Base-by-base conservation (phyloP, 73 alveolate species). In the Urostyla sp. region DNA sequence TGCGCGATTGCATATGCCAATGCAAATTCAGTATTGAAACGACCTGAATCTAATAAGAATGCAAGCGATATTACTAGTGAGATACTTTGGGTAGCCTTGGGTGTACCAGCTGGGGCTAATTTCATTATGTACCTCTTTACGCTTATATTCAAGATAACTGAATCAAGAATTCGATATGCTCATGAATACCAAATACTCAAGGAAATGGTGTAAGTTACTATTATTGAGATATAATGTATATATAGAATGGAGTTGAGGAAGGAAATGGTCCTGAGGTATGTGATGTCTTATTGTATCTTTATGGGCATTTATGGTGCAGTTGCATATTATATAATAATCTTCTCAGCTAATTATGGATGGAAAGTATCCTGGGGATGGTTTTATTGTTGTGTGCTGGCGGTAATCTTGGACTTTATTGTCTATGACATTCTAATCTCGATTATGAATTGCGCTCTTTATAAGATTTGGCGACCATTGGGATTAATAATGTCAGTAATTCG, bases 321-420 rank as follows among this genome's bases (percentile, higher is more conserved):
- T 20, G 73, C 63, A 16, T 58, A 72, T 69, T 84, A 84, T 60
- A 66, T 84, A n/a, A 75, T 84, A 36, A 43, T 48, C 49, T 84
- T 84, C 61, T 59, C 84, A 0, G 76, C 92, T 7, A 49, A 24
- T 0, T 74, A 52, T 43, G 92, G 92, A 54, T 84, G 92, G 92
- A 59, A 84, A 50, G 69, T 58, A 6, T 38, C 85, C 16, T 84
- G 92, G 92, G 74, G 72, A 0, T 84, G 92, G 92, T 84, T 87
- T 87, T 67, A 48, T 60, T 59, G 84, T 32, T 87, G 92, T 0
- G 32, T 55, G 67, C 16, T 77, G 8, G 84, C 92, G 28, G 85
- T 74, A 20, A 58, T 84, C 60, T n/a, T 84, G 31, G 74, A 84
- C 36, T 56, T 75, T 52, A 7, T 74, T 15, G 79, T 75, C 28